These are phyloP conservation scores for Syzygium aromaticum DNA, from an alignment of 345 rosid genomes.

Conservation along the genomic window DNA sequence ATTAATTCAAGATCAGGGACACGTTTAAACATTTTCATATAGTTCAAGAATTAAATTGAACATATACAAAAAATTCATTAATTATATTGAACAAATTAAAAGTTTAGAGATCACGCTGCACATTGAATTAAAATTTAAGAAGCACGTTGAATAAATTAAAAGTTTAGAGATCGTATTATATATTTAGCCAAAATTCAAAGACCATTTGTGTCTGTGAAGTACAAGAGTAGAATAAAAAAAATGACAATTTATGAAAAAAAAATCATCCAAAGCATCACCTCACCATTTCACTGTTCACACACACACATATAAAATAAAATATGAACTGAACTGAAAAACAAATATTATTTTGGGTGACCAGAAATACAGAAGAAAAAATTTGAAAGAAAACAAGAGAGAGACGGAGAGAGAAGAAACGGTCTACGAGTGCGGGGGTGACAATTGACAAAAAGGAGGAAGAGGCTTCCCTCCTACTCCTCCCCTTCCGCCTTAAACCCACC, in stretches of 20 bases:
- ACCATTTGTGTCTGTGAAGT: not conserved
- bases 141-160: too few species aligned
- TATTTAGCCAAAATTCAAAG: too few species aligned
- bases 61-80: too few species aligned
- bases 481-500: not conserved
- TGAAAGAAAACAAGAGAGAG: not conserved
- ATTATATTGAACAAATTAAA: too few species aligned
- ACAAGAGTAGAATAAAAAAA: not conserved
- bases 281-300: not conserved
- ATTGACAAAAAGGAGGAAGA: not conserved
- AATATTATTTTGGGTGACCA: not conserved
- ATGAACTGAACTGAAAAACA: not conserved
- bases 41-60: too few species aligned
- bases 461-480: not conserved
- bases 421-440: not conserved
- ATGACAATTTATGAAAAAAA: not conserved
- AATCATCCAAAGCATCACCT: too few species aligned
- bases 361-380: not conserved
- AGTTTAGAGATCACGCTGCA: too few species aligned
- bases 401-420: not conserved
- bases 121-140: too few species aligned
- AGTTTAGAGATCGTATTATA: too few species aligned
- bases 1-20: too few species aligned
- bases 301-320: not conserved
- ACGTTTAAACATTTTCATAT: too few species aligned